Base-by-base conservation (phyloP, 1,284 basidiomycete genomes). In the Malassezia globosa region DNA sequence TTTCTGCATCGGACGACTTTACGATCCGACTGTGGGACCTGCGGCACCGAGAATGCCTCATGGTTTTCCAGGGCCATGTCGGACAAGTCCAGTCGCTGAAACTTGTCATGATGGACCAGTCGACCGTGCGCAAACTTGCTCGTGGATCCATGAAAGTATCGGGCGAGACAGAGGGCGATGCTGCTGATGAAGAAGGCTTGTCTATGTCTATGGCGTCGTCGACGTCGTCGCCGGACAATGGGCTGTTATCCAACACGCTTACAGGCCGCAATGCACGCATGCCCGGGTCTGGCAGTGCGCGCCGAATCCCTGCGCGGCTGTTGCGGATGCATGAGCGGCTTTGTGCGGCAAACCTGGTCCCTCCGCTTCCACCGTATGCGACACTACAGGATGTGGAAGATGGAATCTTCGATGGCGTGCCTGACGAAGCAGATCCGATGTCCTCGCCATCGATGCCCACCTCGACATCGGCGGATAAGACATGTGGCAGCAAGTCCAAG, bases 11-110 rank as follows among this genome's bases (percentile, higher is more conserved):
- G 5, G 92, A 97, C 70, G 94, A 97, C 67, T 83, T 85, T 24
- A 82, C 84, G 4, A 88, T 97, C 72, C 83, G 84, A 50, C 79
- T 99, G 2, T 99, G 92, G 92, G 89, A 97, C 73, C 78, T 97
- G 38, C 81, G 79, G 19, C 75, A 77, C 21, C 79, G 86, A 39
- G 80, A 82, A 16, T 96, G 88, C 66, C 78, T 95, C 35, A 80
- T 85, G 24, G 81, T 83, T 47, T 87, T 92, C 67, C 79, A 77
- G 11, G 94, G 90, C 0, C 92, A 99, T 73, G 83, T 92, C 48
- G 88, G 85, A 0, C 90, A 96, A 69, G 87, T 97, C 5, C 92
- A 99, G 75, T 85, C 82, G 62, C 78, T 97, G 72, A 83, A 81
- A 64, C 74, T 95, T 23, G 73, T 94, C 38, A 77, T 81, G 59